Evolutionary conservation across 805 yeast genomes (phyloP).

Genomic region (Kodamaea restingae): DNA sequence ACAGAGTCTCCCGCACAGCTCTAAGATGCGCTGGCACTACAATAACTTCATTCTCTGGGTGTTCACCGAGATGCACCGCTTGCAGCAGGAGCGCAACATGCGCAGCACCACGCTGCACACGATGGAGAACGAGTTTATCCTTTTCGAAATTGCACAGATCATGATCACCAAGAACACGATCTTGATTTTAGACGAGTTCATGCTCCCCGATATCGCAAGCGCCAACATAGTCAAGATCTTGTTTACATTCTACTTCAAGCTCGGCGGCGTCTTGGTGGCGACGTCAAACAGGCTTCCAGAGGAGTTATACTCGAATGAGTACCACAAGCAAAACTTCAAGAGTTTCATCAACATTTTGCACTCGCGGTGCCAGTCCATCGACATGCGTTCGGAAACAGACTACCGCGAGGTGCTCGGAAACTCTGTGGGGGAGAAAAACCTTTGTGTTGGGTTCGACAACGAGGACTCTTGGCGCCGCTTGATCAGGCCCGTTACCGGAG

Average conservation of each 20-base stretch:
- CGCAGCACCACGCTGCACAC: constrained; percentile 14
- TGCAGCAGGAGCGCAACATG: constrained; percentile 41
- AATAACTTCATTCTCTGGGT: constrained; percentile 68
- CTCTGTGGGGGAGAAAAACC: background rate
- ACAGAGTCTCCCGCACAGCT: constrained; percentile 53
- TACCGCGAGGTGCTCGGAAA: constrained; percentile 28
- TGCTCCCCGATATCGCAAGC: constrained; percentile 72
- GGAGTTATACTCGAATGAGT: constrained; percentile 63
- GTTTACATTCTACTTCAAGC: constrained; percentile 63
- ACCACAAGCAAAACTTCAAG: constrained; percentile 54
- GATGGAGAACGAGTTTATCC: constrained; percentile 58
- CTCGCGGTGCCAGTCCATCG: constrained; percentile 55
- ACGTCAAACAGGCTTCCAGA: constrained; percentile 72
- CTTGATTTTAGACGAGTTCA: constrained; percentile 66
- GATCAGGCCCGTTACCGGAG: constrained; percentile 18
- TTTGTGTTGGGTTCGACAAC: constrained; percentile 17
- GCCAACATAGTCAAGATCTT: constrained; percentile 64
- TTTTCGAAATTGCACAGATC: constrained; percentile 64
- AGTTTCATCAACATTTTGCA: constrained; percentile 54
- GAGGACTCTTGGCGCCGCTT: constrained; percentile 35
- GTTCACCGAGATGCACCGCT: constrained; percentile 54
- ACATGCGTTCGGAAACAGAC: constrained; percentile 57
- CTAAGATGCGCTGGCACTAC: constrained; percentile 70
- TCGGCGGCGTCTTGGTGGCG: constrained; percentile 74
- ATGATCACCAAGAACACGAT: constrained; percentile 57